Evolutionary conservation across 805 yeast genomes (phyloP), one percentile per base, ranked within the genome.

Genomic region (Metschnikowia shivogae): DNA sequence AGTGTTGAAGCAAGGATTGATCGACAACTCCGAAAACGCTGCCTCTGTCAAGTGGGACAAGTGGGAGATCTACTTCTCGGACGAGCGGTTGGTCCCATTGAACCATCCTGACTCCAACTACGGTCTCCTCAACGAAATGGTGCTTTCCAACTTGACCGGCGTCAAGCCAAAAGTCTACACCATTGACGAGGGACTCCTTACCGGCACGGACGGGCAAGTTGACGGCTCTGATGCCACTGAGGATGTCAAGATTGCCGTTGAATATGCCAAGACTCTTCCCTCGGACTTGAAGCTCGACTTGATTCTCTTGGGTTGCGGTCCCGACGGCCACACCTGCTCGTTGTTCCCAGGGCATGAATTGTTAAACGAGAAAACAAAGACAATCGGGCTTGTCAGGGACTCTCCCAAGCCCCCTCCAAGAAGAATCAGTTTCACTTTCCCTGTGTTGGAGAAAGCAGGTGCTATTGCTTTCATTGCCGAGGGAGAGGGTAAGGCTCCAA

Each of bases 321-420:
- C 97, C 30, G 97, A 89, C 59, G 97, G 97, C 32, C 97, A 89
- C 64, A 89, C 96, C 5, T 87, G 96, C 68, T 89, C 97, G 1
- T 72, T 89, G 51, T 89, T 89, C 78, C 97, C 97, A 10, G 89
- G 84, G 32, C 96, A 89, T 63, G 57, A 64, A 48, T 73, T 88
- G 56, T 72, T 89, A 45, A 52, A 74, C 31, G 92, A 84, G 60
- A 62, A 67, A 24, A 40, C 61, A 8, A 68, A 72, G 48, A 63
- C 65, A 34, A 82, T 89, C 46, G 80, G 90, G 8, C 67, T 79
- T 57, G 78, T 90, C 50, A 73, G 75, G 41, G 92, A 89, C 62
- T 86, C 95, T 9, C 97, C 97, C 63, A 90, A 90, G 67, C 96
- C 95, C 28, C 97, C 97, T 34, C 83, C 90, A 63, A 82, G 90